Evolutionary conservation across 805 yeast genomes (phyloP), one percentile per base, ranked within the genome.

Genomic region (Ogataea pilisensis): DNA sequence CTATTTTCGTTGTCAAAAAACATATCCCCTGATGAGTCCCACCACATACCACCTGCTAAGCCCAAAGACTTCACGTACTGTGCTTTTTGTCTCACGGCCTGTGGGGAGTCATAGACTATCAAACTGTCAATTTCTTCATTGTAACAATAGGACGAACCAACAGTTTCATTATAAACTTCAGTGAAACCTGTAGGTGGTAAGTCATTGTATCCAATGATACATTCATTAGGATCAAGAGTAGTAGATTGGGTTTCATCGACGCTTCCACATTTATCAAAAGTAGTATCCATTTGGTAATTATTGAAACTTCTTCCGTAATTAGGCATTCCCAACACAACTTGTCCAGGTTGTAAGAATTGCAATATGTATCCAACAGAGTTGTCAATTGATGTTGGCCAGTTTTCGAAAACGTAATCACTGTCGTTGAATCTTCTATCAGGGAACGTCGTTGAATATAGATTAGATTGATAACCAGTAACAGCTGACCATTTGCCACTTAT

Each of bases 11-110:
- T 51, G 2, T 29, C 26, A 35, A 61, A 55, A 33, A 35, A 53
- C 2, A 61, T 53, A 54, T 88, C 95, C 2, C 95, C 96, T 42
- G 82, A 73, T 0, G 95, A 82, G 53, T 91, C 97, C 98, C 98
- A 91, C 82, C 86, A 90, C 78, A 93, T 81, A 0, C 85, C 95
- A 0, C 99, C 98, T 0, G 82, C 95, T 8, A 89, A 63, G 0
- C 66, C 54, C 6, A 65, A 59, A 17, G 60, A 50, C 30, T 48
- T 51, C 7, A 83, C 77, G 51, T 76, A 88, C 22, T 65, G 52
- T 0, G 87, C 88, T 58, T 91, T 93, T 14, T 52, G 51, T 8
- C 57, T 52, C 2, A 74, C 76, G 2, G 82, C 70, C 4, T 68
- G 64, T 0, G 66, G 67, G 45, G 75, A 82, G 57, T 91, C 99